Base-by-base conservation (phyloP, 2,329 filamentous ascomycete species). In the Pseudogymnoascus sp. region DNA sequence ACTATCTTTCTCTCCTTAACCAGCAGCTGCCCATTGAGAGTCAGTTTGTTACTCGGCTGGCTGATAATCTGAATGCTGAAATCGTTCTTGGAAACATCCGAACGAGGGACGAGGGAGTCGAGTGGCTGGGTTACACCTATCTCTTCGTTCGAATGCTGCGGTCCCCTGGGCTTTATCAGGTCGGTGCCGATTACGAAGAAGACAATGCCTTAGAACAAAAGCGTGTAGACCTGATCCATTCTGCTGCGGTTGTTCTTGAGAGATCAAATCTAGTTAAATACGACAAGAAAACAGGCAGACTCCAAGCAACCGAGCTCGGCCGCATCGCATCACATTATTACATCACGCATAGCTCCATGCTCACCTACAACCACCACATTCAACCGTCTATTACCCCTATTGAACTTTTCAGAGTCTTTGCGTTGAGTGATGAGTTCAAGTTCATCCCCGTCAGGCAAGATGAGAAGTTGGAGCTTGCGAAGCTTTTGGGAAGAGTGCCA, bases 101-200 rank as follows among this genome's bases (percentile, higher is more conserved):
- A 63, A 93, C 82, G 65, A 87, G 96, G 65, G 93, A 99, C 69
- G 95, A 99, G 73, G 95, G 90, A 69, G 95, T 99, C n/a, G 93
- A 99, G 73, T 99, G 95, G 95, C 84, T 99, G 35, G 93, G 95
- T 11, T 99, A 99, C 76, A 97, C 93, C 0, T 99, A 99, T 75
- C 85, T 99, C 17, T 99, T 96, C 72, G 91, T 99, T 63, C 90
- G 95, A 60, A 99, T 99, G 95, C 83, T 99, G 67, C 88, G 95
- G 31, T 97, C 93, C 2, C 95, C 95, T 36, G 93, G 91, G 0
- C 79, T 99, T 11, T 99, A 99, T 74, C 93, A 95, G 72, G 95
- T 99, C 61, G 95, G 95, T 4, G 87, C 93, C 10, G 96, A 99
- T 71, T 99, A 97, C 70, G 92, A 96, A 71, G 88, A 96, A 63